Evolutionary conservation across 2,329 filamentous ascomycete species (phyloP).

Genomic region (Trichoderma oligosporum): DNA sequence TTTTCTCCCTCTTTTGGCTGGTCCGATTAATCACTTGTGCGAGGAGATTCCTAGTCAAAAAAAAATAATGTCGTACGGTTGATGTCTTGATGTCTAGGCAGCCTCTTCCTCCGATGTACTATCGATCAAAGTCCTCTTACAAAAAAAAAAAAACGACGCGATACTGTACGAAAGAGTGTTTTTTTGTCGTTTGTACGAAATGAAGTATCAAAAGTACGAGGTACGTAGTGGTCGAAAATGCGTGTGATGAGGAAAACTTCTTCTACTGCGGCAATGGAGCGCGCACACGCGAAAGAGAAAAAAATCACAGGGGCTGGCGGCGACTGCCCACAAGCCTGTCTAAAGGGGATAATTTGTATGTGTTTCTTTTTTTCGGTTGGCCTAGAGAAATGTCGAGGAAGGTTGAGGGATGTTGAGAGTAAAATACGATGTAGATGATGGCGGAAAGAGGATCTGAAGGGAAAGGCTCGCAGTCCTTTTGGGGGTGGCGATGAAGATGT

Average conservation of each 20-base stretch:
- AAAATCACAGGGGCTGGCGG: conserved; percentile 21
- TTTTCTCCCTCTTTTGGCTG: neutral
- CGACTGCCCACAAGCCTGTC: conserved; percentile 14
- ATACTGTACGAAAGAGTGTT: conserved; percentile 18
- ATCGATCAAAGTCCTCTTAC: conserved; percentile 19
- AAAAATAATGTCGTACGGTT: conserved; percentile 13
- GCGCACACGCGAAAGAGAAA: conserved; percentile 17
- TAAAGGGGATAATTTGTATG: conserved; percentile 6
- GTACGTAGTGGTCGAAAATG: conserved; percentile 18
- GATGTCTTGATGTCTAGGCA: conserved; percentile 18
- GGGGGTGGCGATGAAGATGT: conserved; percentile 13
- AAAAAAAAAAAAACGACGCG: conserved; percentile 16
- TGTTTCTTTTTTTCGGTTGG: conserved; percentile 8
- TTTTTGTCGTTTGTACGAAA: conserved; percentile 22
- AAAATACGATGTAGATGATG: conserved; percentile 8
- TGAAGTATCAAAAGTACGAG: conserved; percentile 22
- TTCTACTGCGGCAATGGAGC: conserved; percentile 25
- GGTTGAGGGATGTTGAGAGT: neutral
- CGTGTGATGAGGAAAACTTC: conserved; percentile 20
- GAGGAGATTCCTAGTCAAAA: conserved; percentile 17
- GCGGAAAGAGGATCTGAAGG: conserved; percentile 2
- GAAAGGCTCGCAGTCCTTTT: neutral
- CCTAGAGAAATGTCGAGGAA: too few species aligned
- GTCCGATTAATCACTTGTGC: conserved; percentile 19
- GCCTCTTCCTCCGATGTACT: conserved; percentile 12